These are phyloP conservation scores for Salinomyces thailandicus DNA, from an alignment of 2,329 filamentous ascomycete genomes.

Conservation along the genomic window DNA sequence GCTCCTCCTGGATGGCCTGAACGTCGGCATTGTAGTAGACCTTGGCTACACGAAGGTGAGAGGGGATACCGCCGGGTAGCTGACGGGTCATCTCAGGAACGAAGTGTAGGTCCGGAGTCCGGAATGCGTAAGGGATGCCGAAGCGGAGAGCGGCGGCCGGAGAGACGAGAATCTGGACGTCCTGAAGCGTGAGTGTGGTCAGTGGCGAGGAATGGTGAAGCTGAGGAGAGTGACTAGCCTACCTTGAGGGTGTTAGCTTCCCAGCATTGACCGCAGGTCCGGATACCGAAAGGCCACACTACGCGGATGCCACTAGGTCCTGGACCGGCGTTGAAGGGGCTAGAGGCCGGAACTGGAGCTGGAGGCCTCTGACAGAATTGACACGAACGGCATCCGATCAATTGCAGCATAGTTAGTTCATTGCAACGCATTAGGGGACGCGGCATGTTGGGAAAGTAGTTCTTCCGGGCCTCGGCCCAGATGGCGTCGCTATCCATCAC, in stretches of 20 bases:
- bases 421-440: slow-evolving; percentile 53
- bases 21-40: slow-evolving; percentile 55
- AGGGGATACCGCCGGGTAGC: slow-evolving; percentile 36
- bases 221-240: slow-evolving; percentile 21
- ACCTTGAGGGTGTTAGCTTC: slow-evolving; percentile 54
- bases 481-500: slow-evolving; percentile 52
- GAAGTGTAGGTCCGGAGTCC: slow-evolving; percentile 52
- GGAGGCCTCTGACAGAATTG: slow-evolving; percentile 52
- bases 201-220: background rate
- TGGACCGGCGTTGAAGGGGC: slow-evolving; percentile 50
- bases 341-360: slow-evolving; percentile 19
- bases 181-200: slow-evolving; percentile 41
- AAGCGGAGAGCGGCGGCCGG: slow-evolving; percentile 51
- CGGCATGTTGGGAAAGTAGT: slow-evolving; percentile 57
- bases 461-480: slow-evolving; percentile 59
- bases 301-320: slow-evolving; percentile 50
- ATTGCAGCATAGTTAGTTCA: slow-evolving; percentile 67
- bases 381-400: slow-evolving; percentile 53
- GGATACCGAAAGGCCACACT: slow-evolving; percentile 62
- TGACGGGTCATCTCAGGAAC: slow-evolving; percentile 48
- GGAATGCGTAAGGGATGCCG: slow-evolving; percentile 56
- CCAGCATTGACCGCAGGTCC: slow-evolving; percentile 53
- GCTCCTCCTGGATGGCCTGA: slow-evolving; percentile 50
- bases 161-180: slow-evolving; percentile 55
- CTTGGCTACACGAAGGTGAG: slow-evolving; percentile 49